phyloP scores from a whole-genome alignment of 352 stramenopile species.

The Aphanomyces euteiches region DNA sequence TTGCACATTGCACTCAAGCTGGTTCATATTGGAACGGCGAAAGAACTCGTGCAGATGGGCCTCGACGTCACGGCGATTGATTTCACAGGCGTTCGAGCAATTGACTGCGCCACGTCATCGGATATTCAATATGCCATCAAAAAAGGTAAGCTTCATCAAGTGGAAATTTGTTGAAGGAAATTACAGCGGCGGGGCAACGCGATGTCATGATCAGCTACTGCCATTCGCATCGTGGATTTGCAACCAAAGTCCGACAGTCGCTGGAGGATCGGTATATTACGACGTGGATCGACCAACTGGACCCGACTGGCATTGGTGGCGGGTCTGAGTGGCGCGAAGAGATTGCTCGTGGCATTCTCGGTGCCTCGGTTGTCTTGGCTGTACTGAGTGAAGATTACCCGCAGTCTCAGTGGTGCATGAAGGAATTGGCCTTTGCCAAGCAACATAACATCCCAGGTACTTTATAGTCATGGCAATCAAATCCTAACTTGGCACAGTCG shows the following conservation, averaged over 20 bases:
- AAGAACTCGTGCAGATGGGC: slow-evolving; percentile 63
- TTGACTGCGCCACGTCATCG: slow-evolving; percentile 65
- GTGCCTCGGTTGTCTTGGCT: slow-evolving; percentile 65
- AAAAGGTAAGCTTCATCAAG: slow-evolving; percentile 39
- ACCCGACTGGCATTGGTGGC: slow-evolving; percentile 74
- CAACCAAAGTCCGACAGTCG: slow-evolving; percentile 59
- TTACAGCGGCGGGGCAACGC: slow-evolving; percentile 52
- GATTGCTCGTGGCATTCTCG: slow-evolving; percentile 72
- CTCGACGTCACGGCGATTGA: slow-evolving; percentile 64
- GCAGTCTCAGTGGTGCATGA: slow-evolving; percentile 81
- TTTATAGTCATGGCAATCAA: no score
- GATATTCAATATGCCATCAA: slow-evolving; percentile 78
- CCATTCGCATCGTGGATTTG: slow-evolving; percentile 65
- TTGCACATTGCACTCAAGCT: slow-evolving; percentile 69
- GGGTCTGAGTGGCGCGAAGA: slow-evolving; percentile 76
- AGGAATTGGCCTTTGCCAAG: slow-evolving; percentile 80
- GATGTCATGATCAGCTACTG: slow-evolving; percentile 88
- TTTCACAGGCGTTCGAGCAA: slow-evolving; percentile 56
- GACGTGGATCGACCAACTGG: slow-evolving; percentile 84
- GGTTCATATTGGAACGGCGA: slow-evolving; percentile 60
- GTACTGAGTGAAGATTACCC: slow-evolving; percentile 76
- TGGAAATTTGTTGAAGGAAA: background rate
- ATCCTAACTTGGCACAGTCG: slow-evolving; percentile 35
- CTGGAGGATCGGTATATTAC: slow-evolving; percentile 69
- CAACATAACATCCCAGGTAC: slow-evolving; percentile 61